phyloP scores from a whole-genome alignment of 2,329 filamentous ascomycete species.

The Pestalotiopsis sp. region DNA sequence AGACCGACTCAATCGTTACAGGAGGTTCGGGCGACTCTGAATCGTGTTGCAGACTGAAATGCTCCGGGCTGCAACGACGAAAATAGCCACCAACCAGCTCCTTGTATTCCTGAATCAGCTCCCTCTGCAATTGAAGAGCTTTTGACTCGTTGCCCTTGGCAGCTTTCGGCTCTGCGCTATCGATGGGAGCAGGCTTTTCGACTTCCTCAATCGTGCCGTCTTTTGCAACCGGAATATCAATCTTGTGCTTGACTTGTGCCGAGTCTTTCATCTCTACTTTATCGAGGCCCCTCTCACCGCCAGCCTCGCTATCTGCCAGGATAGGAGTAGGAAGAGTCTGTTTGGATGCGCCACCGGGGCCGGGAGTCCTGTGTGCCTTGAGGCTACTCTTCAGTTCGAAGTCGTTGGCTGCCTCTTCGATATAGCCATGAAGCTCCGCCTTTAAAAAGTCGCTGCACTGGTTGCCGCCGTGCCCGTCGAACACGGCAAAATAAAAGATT shows the following conservation, averaged over 20 bases:
- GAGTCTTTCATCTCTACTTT: constrained; percentile 53
- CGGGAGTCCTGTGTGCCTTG: constrained; percentile 41
- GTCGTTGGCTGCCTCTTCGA: constrained; percentile 77
- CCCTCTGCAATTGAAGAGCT: constrained; percentile 69
- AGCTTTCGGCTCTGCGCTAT: constrained; percentile 47
- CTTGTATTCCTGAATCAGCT: constrained; percentile 77
- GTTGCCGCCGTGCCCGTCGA: constrained; percentile 90
- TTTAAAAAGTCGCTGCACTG: constrained; percentile 88
- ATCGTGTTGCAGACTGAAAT: constrained; percentile 58
- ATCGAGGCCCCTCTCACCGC: constrained; percentile 39
- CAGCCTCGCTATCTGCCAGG: constrained; percentile 28
- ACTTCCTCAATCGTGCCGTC: constrained; percentile 37
- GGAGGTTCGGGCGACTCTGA: constrained; percentile 39
- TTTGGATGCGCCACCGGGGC: constrained; percentile 16
- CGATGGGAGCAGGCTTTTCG: constrained; percentile 39
- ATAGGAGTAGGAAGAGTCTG: constrained; percentile 17
- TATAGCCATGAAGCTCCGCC: constrained; percentile 84
- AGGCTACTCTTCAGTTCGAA: constrained; percentile 83
- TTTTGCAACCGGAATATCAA: constrained; percentile 36
- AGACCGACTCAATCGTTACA: constrained; percentile 73
- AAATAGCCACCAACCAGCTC: constrained; percentile 92
- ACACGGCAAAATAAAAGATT: constrained; percentile 96
- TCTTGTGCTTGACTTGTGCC: constrained; percentile 45
- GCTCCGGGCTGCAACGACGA: constrained; percentile 80
- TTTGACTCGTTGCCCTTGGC: constrained; percentile 57